Evolutionary conservation across 2,329 filamentous ascomycete genomes (phyloP), one percentile per base, ranked within the genome.

Genomic region (Beauveria sp.): DNA sequence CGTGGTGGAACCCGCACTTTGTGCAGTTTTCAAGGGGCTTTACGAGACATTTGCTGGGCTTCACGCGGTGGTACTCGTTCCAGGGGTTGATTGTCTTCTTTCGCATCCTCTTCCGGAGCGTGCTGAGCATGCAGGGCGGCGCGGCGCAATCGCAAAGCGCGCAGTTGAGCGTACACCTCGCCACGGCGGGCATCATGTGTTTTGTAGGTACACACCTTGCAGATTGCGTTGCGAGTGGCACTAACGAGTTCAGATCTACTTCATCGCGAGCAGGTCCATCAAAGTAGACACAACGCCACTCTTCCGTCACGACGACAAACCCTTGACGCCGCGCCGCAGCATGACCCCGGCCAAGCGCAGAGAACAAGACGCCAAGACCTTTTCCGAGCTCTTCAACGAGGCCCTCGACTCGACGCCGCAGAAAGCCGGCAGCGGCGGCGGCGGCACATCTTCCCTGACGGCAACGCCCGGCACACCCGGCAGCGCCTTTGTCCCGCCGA

Each of bases 1-100:
- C 81, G 14, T 88, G 85, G 81, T 90, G 88, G 88, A 90, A 90
- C 64, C 86, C 86, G 0, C 81, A 81, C 62, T 83, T 89, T 65
- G 79, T 83, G 40, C 79, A 86, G 66, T 82, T 81, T 3, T 76
- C 79, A 40, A 78, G 81, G n/a, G 86, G 84, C 60, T 88, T 81
- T 69, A 82, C 78, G 30, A 80, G 75, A 64, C 85, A 83, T 61
- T 77, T 90, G 38, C 70, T 80, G 3, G 86, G 87, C 0, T 79
- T 90, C 14, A 75, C 78, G 3, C 79, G 84, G 57, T 89, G 89
- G 80, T 90, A 90, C 69, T 79, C 78, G 1, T 82, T 87, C 63
- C 89, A 92, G 68, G 69, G 80, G 1, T 70, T 88, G 38, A 78
- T 86, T 24, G 69, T 90, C 12, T 69, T 80, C 6, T 73, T 86